These are phyloP conservation scores for Suhomyces sp. DNA, from an alignment of 805 yeast genomes.

Conservation along the genomic window DNA sequence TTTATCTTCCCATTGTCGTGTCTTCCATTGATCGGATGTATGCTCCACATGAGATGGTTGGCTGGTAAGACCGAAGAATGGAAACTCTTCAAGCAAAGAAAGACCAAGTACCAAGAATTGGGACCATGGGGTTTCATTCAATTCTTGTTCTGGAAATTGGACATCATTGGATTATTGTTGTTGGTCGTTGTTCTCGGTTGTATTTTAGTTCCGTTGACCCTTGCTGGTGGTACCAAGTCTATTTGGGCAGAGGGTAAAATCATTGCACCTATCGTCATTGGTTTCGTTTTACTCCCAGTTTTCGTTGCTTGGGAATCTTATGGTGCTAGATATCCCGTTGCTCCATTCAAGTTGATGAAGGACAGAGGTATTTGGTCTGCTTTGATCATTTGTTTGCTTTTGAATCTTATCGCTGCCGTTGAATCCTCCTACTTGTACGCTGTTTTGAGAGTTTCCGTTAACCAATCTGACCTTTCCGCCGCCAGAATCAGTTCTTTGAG, in stretches of 20 bases:
- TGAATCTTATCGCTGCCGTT: conserved; percentile 14
- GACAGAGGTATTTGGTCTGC: conserved; percentile 22
- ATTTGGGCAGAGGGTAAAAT: conserved; percentile 16
- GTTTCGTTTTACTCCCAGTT: conserved; percentile 16
- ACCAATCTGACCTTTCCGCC: conserved; percentile 15
- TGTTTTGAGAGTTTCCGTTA: conserved; percentile 17
- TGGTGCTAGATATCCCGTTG: conserved; percentile 15
- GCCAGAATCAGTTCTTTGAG: conserved; percentile 15
- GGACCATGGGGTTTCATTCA: conserved; percentile 8
- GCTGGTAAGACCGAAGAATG: conserved; percentile 19
- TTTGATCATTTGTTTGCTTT: conserved; percentile 12
- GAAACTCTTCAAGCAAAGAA: conserved; percentile 13
- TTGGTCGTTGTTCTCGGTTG: conserved; percentile 33
- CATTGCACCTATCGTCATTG: conserved; percentile 8
- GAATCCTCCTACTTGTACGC: conserved; percentile 15
- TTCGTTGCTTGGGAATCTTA: conserved; percentile 16
- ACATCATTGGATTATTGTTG: conserved; percentile 33
- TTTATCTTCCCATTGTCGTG: conserved; percentile 20
- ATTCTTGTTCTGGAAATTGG: conserved; percentile 30
- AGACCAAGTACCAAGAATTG: conserved; percentile 23
- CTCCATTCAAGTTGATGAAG: conserved; percentile 13
- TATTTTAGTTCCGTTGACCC: conserved; percentile 36
- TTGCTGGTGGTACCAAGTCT: conserved; percentile 24
- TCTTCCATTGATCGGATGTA: conserved; percentile 16
- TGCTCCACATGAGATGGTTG: conserved; percentile 16